Evolutionary conservation across 2,329 filamentous ascomycete species (phyloP), one percentile per base, ranked within the genome.

Genomic region (Kalmusia sp.): DNA sequence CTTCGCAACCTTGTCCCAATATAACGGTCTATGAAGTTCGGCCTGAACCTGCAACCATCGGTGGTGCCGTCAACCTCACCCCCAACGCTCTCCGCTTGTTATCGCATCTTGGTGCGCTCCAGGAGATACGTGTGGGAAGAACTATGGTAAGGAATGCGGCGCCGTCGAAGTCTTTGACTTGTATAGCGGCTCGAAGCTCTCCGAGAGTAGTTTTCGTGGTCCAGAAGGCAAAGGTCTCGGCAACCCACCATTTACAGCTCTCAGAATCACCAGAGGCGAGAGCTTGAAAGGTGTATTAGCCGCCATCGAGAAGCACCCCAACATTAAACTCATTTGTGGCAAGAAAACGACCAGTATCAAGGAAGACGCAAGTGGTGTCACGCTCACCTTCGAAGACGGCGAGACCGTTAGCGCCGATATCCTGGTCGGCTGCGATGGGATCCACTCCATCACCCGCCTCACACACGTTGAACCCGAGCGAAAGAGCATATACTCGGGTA

Each of bases 81-180:
- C 85, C 86, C 0, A 89, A 89, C 60, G 75, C 80, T 3, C 84
- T 87, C 61, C 83, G 84, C 1, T 69, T 88, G 2, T 73, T 88
- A 3, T 69, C 71, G 19, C 70, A 77, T 21, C 65, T 82, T 8
- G 79, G 80, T 3, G 67, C 82, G 3, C 80, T 57, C 69, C 77
- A 59, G 73, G 81, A 61, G 73, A 78, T 79, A 33, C 69, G 71
- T 7, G 65, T 73, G n/a, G n/a, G 25, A 53, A 63, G 22, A 63
- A 74, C 33, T 79, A 77, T 54, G 77, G 77, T 54, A 68, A 68
- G 40, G 71, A 73, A 31, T 78, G 78, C 53, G 64, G 72, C 46
- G 76, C 74, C 17, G 76, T 79, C 14, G 76, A 79, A 62, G 68
- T 79, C 12, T 79, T 79, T 59, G 76, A 79, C 45, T 57, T 77